Conservation (phyloP, 31 red algal species). For the Odonthalia washingtoniensis region DNA sequence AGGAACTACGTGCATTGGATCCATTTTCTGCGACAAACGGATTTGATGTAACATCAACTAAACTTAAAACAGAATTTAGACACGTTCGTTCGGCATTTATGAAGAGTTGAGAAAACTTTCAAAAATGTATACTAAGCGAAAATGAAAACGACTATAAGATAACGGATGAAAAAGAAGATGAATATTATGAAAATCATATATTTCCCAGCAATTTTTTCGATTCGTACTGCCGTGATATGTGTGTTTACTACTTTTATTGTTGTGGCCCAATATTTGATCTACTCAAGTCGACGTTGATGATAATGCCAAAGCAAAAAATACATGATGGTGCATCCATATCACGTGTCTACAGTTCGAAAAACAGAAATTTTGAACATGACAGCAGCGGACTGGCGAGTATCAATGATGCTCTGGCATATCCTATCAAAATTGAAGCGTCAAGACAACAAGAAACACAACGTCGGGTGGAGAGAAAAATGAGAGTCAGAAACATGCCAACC, state of each 20-base stretch:
- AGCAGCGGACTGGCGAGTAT: not conserved
- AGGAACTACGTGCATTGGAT: not conserved
- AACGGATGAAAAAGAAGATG: not conserved
- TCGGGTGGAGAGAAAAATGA: too few species aligned
- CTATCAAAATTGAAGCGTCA: too few species aligned
- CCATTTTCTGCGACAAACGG: not conserved
- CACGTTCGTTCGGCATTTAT: too few species aligned
- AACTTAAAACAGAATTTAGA: not conserved
- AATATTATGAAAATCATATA: not conserved
- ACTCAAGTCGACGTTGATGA: not conserved
- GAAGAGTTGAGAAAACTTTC: not conserved
- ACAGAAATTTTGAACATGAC: not conserved
- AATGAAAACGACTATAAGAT: not conserved
- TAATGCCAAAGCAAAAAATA: not conserved
- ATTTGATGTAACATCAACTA: not conserved
- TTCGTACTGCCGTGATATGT: not conserved
- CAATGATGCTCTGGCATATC: not conserved
- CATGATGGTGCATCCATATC: too few species aligned
- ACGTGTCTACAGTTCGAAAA: not conserved
- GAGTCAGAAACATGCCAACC: too few species aligned
- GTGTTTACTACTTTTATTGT: not conserved
- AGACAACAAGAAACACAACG: too few species aligned
- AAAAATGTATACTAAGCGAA: not conserved
- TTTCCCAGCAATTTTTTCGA: not conserved
- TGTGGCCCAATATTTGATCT: not conserved